phyloP scores from a whole-genome alignment of 108 stramenopile species.

The Skeletonema marinoi region DNA sequence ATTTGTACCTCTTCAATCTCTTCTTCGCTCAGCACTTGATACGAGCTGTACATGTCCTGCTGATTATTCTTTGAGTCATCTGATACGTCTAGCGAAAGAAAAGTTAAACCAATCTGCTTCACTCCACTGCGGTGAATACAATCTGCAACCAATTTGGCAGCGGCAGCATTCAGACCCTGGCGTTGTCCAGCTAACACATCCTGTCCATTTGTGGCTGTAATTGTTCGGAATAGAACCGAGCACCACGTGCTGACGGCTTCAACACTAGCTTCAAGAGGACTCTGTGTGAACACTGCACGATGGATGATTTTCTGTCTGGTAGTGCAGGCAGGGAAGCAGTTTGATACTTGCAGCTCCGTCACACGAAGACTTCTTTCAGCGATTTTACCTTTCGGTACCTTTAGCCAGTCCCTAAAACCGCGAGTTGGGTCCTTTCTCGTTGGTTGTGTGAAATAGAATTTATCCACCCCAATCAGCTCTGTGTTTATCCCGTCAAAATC shows the following conservation, averaged over 20 bases:
- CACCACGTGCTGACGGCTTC: slow-evolving; percentile 89
- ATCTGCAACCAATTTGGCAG: slow-evolving; percentile 84
- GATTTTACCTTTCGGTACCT: slow-evolving; percentile 62
- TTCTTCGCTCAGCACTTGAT: slow-evolving; percentile 65
- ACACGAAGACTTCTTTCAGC: slow-evolving; percentile 81
- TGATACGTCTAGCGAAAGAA: slow-evolving; percentile 55
- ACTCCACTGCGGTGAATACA: slow-evolving; percentile 85
- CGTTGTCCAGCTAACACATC: slow-evolving; percentile 66
- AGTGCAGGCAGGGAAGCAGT: slow-evolving; percentile 82
- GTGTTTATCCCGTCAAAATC: slow-evolving; percentile 31
- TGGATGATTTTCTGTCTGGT: slow-evolving; percentile 82
- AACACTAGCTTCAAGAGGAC: slow-evolving; percentile 82
- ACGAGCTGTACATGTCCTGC: slow-evolving; percentile 32
- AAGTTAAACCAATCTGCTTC: slow-evolving; percentile 76
- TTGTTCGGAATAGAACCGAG: slow-evolving; percentile 84
- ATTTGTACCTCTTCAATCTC: slow-evolving; percentile 70
- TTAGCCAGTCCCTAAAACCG: slow-evolving; percentile 76
- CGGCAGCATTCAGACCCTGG: slow-evolving; percentile 82
- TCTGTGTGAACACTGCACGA: slow-evolving; percentile 78
- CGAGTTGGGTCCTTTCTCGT: slow-evolving; percentile 64
- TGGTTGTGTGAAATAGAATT: slow-evolving; percentile 85
- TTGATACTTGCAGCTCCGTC: slow-evolving; percentile 80
- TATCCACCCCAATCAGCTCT: slow-evolving; percentile 75
- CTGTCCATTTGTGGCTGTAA: slow-evolving; percentile 80
- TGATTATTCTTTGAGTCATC: slow-evolving; percentile 37